These are phyloP conservation scores for Cyberlindnera suaveolens DNA, from an alignment of 805 yeast genomes.

Conservation along the genomic window DNA sequence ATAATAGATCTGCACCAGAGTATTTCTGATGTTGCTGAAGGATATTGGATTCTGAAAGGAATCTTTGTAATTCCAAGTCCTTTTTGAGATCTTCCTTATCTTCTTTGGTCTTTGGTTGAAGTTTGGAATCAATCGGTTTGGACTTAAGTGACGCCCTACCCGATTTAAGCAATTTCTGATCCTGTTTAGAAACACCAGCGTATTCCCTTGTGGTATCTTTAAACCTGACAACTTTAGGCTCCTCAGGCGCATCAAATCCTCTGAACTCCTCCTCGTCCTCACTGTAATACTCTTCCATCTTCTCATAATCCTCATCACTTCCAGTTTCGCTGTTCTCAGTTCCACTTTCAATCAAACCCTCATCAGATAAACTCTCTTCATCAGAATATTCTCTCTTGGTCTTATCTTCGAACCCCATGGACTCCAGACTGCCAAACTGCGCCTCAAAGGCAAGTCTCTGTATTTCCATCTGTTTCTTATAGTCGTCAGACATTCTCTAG, in stretches of 20 bases:
- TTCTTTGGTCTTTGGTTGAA: conserved; percentile 19
- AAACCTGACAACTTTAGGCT: conserved; percentile 31
- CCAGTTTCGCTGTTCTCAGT: conserved; percentile 18
- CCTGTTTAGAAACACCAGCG: conserved; percentile 36
- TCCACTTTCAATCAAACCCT: neutral
- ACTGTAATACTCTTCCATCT: conserved; percentile 13
- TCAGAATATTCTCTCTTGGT: conserved; percentile 21
- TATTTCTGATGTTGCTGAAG: conserved; percentile 30
- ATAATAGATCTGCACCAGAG: conserved; percentile 50
- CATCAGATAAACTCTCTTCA: conserved; percentile 9
- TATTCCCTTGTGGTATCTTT: conserved; percentile 28
- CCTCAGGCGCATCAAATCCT: conserved; percentile 7
- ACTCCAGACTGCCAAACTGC: conserved; percentile 55
- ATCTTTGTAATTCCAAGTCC: conserved; percentile 66
- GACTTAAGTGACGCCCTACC: conserved; percentile 47
- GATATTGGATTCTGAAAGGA: conserved; percentile 68
- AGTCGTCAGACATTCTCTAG: neutral
- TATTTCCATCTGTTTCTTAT: conserved; percentile 31
- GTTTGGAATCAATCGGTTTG: neutral
- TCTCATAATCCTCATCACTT: conserved; percentile 23
- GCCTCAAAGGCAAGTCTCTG: conserved; percentile 58
- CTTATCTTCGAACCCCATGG: conserved; percentile 45
- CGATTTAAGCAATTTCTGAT: conserved; percentile 45
- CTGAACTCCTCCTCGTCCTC: conserved; percentile 17
- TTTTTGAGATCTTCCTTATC: conserved; percentile 54